Evolutionary conservation across 2,329 filamentous ascomycete genomes (phyloP).

Genomic region (Claviceps digitariae): DNA sequence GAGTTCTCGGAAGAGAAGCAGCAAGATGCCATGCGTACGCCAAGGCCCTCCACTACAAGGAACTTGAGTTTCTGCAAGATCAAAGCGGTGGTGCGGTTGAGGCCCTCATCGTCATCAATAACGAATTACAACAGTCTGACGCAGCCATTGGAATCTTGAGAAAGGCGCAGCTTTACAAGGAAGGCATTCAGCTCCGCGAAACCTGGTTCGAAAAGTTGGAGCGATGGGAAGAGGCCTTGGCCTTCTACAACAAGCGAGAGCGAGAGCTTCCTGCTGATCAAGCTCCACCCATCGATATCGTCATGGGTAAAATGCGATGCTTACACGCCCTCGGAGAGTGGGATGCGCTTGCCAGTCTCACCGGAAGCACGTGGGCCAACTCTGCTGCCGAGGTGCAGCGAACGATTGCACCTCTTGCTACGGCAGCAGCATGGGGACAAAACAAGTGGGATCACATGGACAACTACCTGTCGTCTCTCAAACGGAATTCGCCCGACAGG

Average conservation of each 20-base stretch:
- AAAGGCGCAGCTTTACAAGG: conserved; percentile 89
- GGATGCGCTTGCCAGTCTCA: conserved; percentile 80
- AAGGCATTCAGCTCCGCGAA: conserved; percentile 85
- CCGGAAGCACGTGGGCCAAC: conserved; percentile 87
- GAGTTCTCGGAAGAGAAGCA: conserved; percentile 85
- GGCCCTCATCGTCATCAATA: conserved; percentile 97
- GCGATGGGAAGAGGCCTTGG: conserved; percentile 92
- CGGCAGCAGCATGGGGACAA: conserved; percentile 90
- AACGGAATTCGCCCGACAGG: conserved; percentile 79
- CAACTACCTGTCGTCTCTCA: conserved; percentile 90
- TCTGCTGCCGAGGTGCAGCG: conserved; percentile 78
- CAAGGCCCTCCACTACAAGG: conserved; percentile 97
- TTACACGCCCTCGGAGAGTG: conserved; percentile 93
- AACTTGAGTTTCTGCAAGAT: conserved; percentile 94
- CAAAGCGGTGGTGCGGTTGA: conserved; percentile 93
- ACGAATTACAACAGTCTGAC: conserved; percentile 96
- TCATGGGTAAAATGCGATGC: conserved; percentile 99
- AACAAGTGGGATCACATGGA: conserved; percentile 99
- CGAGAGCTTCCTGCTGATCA: conserved; percentile 46
- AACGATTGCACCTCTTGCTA: conserved; percentile 83
- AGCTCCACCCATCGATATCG: conserved; percentile 68
- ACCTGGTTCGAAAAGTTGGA: conserved; percentile 99
- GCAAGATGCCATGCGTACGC: conserved; percentile 96
- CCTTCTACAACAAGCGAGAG: conserved; percentile 83
- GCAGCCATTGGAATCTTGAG: conserved; percentile 95